Percentiles rank a stretch among this genome's conserved stretches.
Conservation (phyloP, 768 basidiomycete genomes). For the Hygrocybe coccinea region DNA sequence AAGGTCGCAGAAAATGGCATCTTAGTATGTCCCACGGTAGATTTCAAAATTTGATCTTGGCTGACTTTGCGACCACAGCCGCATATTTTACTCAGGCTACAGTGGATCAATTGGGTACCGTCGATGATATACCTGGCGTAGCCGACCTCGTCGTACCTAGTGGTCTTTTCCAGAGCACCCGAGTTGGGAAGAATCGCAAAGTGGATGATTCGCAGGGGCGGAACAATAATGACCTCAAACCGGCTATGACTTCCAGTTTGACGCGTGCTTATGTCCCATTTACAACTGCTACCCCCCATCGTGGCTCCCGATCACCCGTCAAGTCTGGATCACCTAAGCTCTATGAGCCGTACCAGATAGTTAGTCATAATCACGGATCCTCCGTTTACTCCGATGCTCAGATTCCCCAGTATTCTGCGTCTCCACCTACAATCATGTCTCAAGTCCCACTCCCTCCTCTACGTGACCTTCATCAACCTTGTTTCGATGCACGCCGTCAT, state of each 20-base stretch:
- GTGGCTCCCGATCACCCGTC: not conserved
- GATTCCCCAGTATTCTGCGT: not conserved
- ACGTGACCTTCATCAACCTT: not conserved
- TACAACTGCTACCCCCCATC: conserved; percentile 30
- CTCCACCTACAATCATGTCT: not conserved
- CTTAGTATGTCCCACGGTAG: conserved; percentile 50
- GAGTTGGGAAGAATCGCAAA: conserved; percentile 49
- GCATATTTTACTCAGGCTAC: conserved; percentile 80
- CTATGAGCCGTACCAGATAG: not conserved
- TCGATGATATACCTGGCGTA: conserved; percentile 61
- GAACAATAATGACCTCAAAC: conserved; percentile 21
- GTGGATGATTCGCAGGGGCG: conserved; percentile 34
- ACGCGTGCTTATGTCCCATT: conserved; percentile 41
- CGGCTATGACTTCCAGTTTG: conserved; percentile 21
- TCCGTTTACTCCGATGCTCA: not conserved
- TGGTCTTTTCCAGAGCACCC: conserved; percentile 65
- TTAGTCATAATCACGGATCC: not conserved
- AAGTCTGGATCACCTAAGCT: not conserved
- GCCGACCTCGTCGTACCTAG: conserved; percentile 61
- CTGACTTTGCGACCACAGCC: conserved; percentile 39
- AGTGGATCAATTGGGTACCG: conserved; percentile 63
- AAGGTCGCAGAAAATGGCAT: conserved; percentile 75
- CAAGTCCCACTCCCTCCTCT: not conserved
- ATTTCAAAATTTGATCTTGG: conserved; percentile 8
- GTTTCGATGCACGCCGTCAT: not conserved